These are phyloP conservation scores for Plasmodium falciparum DNA, from an alignment of 169 alveolate species.

Conservation along the genomic window DNA sequence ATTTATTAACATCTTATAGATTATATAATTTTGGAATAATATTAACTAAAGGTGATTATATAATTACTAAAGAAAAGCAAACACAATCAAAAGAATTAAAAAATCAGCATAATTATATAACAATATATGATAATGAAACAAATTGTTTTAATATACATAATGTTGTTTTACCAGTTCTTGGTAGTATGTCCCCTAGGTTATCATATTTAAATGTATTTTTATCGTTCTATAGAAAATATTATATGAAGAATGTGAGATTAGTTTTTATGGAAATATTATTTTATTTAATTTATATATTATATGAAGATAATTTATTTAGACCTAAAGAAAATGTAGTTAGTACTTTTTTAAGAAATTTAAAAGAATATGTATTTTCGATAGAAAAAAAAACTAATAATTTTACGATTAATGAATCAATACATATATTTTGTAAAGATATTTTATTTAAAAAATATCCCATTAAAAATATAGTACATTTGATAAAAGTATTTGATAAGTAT, in stretches of 20 bases:
- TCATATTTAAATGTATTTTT: conserved; percentile 57
- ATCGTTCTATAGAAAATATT: conserved; percentile 37
- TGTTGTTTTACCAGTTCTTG: conserved; percentile 74
- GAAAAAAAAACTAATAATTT: neutral
- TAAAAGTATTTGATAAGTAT: conserved; percentile 54
- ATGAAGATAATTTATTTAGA: conserved; percentile 53
- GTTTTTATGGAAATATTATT: conserved; percentile 74
- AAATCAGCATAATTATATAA: conserved; percentile 57
- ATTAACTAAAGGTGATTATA: conserved; percentile 49
- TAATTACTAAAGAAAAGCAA: conserved; percentile 42
- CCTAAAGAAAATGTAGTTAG: conserved; percentile 4
- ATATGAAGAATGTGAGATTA: conserved; percentile 16
- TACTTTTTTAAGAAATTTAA: conserved; percentile 10
- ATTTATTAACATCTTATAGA: conserved; percentile 71
- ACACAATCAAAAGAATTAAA: conserved; percentile 29
- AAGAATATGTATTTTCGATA: neutral
- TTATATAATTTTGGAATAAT: conserved; percentile 53
- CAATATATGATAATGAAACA: conserved; percentile 6
- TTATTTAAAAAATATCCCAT: conserved; percentile 35
- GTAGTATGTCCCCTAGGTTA: conserved; percentile 48
- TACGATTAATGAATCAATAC: conserved; percentile 22
- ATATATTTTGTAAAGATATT: conserved; percentile 30
- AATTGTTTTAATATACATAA: conserved; percentile 29
- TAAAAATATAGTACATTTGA: conserved; percentile 40
- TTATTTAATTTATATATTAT: conserved; percentile 55